Conservation (phyloP, 208 protist genomes). For the Wallacemonas sp. region DNA sequence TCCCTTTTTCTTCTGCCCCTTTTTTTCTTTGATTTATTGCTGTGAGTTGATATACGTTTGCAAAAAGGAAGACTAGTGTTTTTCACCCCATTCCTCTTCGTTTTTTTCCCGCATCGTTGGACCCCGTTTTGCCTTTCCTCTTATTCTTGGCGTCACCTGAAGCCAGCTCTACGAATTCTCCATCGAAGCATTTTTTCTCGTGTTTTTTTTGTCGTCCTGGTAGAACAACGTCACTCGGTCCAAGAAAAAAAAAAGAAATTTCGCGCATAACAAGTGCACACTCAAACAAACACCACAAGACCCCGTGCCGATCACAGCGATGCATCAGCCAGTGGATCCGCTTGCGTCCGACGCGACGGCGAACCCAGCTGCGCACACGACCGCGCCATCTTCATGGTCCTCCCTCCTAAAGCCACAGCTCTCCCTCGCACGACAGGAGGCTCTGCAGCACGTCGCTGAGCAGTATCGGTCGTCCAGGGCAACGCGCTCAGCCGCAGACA, state of each 20-base stretch:
- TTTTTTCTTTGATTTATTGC: conserved; percentile 22
- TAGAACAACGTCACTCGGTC: no score
- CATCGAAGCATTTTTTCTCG: no score
- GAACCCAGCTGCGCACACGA: background rate
- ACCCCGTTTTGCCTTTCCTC: no score
- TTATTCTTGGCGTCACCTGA: no score
- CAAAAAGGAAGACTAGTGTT: background rate
- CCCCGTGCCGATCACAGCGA: background rate
- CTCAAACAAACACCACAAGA: no score
- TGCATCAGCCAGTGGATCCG: background rate
- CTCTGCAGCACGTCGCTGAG: background rate
- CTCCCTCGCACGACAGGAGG: conserved; percentile 1
- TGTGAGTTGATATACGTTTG: conserved; percentile 11
- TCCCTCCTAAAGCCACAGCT: conserved; percentile 2
- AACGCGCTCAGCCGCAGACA: background rate
- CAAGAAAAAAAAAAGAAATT: no score
- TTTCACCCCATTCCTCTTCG: no score
- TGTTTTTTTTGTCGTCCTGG: no score
- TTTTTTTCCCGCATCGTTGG: no score
- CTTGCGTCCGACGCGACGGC: background rate
- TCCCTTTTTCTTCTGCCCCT: conserved; percentile 9
- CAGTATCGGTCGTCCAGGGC: background rate
- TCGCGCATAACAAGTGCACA: no score
- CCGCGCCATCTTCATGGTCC: background rate
- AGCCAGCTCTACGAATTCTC: no score